Base-by-base conservation (phyloP, 768 basidiomycete genomes). In the Auriculariales sp. region DNA sequence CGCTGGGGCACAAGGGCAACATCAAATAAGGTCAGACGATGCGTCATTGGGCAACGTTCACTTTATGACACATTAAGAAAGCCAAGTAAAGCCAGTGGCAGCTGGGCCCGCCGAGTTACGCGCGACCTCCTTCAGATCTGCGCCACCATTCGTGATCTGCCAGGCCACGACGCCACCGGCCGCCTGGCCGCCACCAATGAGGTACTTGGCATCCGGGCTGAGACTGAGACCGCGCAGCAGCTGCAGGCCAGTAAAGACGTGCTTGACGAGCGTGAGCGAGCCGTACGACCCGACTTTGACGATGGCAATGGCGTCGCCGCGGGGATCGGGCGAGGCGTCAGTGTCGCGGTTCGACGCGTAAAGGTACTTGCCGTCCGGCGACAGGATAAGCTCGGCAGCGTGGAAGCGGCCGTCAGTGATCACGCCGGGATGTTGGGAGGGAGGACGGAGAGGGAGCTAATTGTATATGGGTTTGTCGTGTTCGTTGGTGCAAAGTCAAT, bases 271-370 rank as follows among this genome's bases (percentile, higher is more conserved):
- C 28, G 63, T 59, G 35, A 79, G 59, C 28, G 52, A 42, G 27
- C 61, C 58, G 56, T 62, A 24, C 67, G 61, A 58, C 58, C 55
- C 48, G 28, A 42, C 36, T 15, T 27, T 50, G 56, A 77, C 79
- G 45, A 83, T 75, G 3, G 76, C 79, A 47, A 83, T 79, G 0
- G 79, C 68, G 60, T 83, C 81, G 7, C 78, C 78, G 6, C 71
- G 69, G 17, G 74, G 59, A 48, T 76, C 75, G 49, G 67, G 66
- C 47, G 62, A 58, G 52, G 56, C 55, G 12, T 71, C 76, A 0
- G 66, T 68, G 61, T 83, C 81, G 35, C 82, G 71, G 64, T 84
- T 84, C 4, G 81, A 81, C 17, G 69, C 71, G 62, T 83, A 85
- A 54, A 83, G 72, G 55, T 74, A 78, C 0, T 72, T 68, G 49